These are phyloP conservation scores for Staphylotrichum tortipilum DNA, from an alignment of 495 filamentous ascomycete genomes.

Conservation along the genomic window DNA sequence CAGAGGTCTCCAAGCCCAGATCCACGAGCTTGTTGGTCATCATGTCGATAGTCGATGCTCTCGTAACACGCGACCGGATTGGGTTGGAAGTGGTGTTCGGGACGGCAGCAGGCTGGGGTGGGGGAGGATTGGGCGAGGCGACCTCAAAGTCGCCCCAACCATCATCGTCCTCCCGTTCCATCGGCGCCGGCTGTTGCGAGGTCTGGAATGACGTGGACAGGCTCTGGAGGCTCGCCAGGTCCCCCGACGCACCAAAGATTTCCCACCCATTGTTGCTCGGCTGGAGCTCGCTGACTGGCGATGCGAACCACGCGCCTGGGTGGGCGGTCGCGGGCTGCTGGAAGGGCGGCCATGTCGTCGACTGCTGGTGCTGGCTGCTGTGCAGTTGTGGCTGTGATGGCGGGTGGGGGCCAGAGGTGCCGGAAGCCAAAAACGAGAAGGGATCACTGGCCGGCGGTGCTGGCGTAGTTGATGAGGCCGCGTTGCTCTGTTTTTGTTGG, in stretches of 20 bases:
- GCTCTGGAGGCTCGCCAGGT: slow-evolving; percentile 9
- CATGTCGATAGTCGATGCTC: slow-evolving; percentile 38
- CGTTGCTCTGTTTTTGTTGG: slow-evolving; percentile 6
- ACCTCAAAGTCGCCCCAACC: slow-evolving; percentile 72
- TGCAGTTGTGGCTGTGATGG: not conserved
- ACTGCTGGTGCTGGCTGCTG: slow-evolving; percentile 18
- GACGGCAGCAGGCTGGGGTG: slow-evolving; percentile 2
- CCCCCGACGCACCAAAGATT: slow-evolving; percentile 10
- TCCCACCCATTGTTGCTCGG: slow-evolving; percentile 9
- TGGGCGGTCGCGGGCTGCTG: slow-evolving; percentile 10
- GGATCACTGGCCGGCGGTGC: slow-evolving; percentile 13
- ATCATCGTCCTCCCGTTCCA: slow-evolving; percentile 50
- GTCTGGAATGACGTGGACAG: not conserved
- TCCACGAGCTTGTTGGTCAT: slow-evolving; percentile 38
- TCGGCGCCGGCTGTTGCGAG: slow-evolving; percentile 10
- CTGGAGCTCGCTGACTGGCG: slow-evolving; percentile 4
- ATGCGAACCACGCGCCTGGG: slow-evolving; percentile 10
- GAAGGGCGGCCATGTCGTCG: slow-evolving; percentile 14
- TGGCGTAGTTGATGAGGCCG: not conserved
- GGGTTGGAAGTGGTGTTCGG: slow-evolving; percentile 4
- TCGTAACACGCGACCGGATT: slow-evolving; percentile 23
- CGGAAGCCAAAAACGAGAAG: slow-evolving; percentile 14
- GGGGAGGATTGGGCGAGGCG: slow-evolving; percentile 22
- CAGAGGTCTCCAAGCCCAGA: slow-evolving; percentile 13
- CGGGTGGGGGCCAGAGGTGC: not conserved